Conservation (phyloP, 2,329 filamentous ascomycete species). For the Fusarium burgessii region DNA sequence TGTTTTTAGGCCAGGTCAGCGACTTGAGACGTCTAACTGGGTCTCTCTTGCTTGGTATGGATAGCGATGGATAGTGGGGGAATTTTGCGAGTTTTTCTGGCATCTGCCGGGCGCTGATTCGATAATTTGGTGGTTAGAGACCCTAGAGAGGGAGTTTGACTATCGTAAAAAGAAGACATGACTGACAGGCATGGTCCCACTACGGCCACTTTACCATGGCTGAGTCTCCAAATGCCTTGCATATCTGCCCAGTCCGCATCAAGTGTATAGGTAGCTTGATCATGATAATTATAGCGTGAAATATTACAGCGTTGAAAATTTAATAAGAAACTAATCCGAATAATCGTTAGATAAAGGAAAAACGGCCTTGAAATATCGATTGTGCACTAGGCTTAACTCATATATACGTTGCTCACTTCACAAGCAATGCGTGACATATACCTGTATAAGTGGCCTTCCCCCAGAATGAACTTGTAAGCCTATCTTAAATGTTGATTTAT, state of each 20-base stretch:
- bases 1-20: slow-evolving; percentile 18
- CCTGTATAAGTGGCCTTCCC: not conserved
- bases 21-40: slow-evolving; percentile 14
- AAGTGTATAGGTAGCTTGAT: not conserved
- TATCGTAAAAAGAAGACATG: slow-evolving; percentile 1
- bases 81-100: slow-evolving; percentile 34
- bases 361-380: not conserved
- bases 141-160: slow-evolving; percentile 31
- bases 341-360: not conserved
- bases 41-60: slow-evolving; percentile 28
- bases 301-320: not conserved
- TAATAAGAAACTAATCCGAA: not conserved
- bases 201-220: slow-evolving; percentile 3
- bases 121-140: slow-evolving; percentile 33
- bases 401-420: no score
- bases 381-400: not conserved
- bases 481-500: not conserved
- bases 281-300: not conserved
- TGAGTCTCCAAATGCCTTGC: not conserved
- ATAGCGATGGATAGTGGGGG: slow-evolving; percentile 43
- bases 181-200: slow-evolving; percentile 18
- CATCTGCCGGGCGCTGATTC: slow-evolving; percentile 42
- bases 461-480: not conserved
- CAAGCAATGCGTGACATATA: not conserved
- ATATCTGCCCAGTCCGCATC: not conserved